phyloP scores from a whole-genome alignment of 169 alveolate species.

The Eimeria maxima region DNA sequence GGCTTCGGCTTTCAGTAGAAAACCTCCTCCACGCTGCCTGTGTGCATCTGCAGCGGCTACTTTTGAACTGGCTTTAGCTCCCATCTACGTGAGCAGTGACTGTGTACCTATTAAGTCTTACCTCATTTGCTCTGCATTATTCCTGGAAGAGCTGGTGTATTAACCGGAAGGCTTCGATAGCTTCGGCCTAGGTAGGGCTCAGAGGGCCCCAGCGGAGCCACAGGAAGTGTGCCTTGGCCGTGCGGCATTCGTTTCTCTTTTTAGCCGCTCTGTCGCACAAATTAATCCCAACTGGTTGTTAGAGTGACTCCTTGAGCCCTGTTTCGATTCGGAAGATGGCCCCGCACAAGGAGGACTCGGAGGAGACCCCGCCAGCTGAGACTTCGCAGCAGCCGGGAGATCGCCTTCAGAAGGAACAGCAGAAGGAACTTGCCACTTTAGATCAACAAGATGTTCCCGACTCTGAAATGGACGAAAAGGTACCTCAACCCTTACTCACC shows the following conservation, averaged over 20 bases:
- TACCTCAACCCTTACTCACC: background rate
- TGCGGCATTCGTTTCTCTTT: background rate
- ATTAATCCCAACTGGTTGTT: background rate
- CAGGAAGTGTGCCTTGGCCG: background rate
- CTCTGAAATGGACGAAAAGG: conserved; percentile 72
- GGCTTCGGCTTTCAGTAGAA: background rate
- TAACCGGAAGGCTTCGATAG: background rate
- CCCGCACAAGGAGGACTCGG: conserved; percentile 43
- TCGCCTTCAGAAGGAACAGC: conserved; percentile 70
- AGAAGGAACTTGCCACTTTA: conserved; percentile 62
- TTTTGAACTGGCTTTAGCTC: background rate
- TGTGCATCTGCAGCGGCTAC: background rate
- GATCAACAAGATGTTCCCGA: conserved; percentile 63
- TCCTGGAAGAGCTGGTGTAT: background rate
- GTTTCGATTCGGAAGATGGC: conserved; percentile 13
- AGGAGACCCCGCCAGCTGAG: conserved; percentile 15
- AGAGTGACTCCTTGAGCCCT: background rate
- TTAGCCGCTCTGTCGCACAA: background rate
- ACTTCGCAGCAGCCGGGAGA: conserved; percentile 54
- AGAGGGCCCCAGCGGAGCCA: background rate
- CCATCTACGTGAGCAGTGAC: background rate
- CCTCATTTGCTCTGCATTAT: background rate
- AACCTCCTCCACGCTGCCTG: background rate
- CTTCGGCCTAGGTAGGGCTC: background rate
- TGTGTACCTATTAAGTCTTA: background rate